Evolutionary conservation across 441 rosid species (phyloP).

Genomic region (Adansonia gregorii): DNA sequence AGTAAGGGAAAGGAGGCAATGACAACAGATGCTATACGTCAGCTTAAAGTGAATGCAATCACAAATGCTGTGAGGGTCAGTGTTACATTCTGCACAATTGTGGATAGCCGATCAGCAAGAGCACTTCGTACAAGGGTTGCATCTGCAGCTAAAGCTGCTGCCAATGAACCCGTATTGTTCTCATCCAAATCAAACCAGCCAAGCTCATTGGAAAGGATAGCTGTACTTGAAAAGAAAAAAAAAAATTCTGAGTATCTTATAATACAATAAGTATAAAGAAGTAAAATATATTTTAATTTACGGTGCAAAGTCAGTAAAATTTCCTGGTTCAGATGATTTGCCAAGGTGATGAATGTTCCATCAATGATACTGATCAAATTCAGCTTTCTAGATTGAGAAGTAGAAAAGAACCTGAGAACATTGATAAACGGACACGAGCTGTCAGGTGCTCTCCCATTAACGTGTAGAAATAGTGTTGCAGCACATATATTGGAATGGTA

Average conservation of each 20-base stretch:
- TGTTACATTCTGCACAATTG: slow-evolving; percentile 70
- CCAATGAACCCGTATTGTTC: slow-evolving; percentile 19
- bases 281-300: slow-evolving; percentile 23
- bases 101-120: slow-evolving; percentile 79
- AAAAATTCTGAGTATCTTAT: slow-evolving; percentile 11
- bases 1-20: slow-evolving; percentile 76
- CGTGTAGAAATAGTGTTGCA: slow-evolving; percentile 78
- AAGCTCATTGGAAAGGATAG: slow-evolving; percentile 55
- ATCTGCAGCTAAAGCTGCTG: slow-evolving; percentile 55
- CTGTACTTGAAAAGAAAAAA: slow-evolving; percentile 49
- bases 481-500: slow-evolving; percentile 66
- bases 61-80: slow-evolving; percentile 76
- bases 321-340: slow-evolving; percentile 5
- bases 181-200: slow-evolving; percentile 22
- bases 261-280: not conserved
- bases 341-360: slow-evolving; percentile 12
- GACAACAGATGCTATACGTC: slow-evolving; percentile 55
- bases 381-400: not conserved
- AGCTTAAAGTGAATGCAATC: slow-evolving; percentile 66
- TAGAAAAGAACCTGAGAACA: slow-evolving; percentile 66
- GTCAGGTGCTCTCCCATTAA: slow-evolving; percentile 81
- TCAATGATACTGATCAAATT: not conserved
- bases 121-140: slow-evolving; percentile 64
- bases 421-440: slow-evolving; percentile 66
- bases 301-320: not conserved